phyloP scores from a whole-genome alignment of 2,329 filamentous ascomycete species.

The Pezicula neosporulosa region DNA sequence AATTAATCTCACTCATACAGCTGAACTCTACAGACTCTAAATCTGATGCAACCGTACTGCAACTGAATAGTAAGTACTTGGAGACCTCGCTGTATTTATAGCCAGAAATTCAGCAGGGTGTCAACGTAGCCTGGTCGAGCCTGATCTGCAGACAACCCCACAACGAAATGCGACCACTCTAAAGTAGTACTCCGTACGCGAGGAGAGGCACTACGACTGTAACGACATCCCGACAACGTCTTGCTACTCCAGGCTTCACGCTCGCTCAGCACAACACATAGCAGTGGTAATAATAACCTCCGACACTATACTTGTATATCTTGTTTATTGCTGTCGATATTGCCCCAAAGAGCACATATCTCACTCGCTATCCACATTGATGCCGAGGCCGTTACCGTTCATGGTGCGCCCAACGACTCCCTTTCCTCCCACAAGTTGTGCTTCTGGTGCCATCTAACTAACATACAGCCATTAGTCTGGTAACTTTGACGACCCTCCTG shows the following conservation, averaged over 20 bases:
- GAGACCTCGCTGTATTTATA: no score
- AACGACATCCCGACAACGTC: no score
- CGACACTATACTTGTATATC: neutral
- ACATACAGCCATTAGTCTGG: constrained; percentile 19
- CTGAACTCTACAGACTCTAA: no score
- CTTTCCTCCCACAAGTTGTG: constrained; percentile 1
- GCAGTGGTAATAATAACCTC: neutral
- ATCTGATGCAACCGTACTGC: no score
- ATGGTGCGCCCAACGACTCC: constrained; percentile 18
- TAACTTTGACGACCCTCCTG: constrained; percentile 22
- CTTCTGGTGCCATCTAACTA: neutral
- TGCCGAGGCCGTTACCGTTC: constrained; percentile 19
- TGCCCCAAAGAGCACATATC: constrained; percentile 2
- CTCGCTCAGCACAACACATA: neutral
- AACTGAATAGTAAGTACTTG: no score
- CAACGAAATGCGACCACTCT: neutral
- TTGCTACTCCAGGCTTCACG: neutral
- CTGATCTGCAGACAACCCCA: neutral
- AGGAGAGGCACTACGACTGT: neutral
- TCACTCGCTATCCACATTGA: constrained; percentile 4
- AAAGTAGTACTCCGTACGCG: neutral
- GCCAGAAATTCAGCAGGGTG: no score
- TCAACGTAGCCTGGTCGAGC: no score
- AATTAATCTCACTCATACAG: no score
- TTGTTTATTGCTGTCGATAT: no score